Base-by-base conservation (phyloP, 1,284 basidiomycete species). In the Trichosporon asahii region DNA sequence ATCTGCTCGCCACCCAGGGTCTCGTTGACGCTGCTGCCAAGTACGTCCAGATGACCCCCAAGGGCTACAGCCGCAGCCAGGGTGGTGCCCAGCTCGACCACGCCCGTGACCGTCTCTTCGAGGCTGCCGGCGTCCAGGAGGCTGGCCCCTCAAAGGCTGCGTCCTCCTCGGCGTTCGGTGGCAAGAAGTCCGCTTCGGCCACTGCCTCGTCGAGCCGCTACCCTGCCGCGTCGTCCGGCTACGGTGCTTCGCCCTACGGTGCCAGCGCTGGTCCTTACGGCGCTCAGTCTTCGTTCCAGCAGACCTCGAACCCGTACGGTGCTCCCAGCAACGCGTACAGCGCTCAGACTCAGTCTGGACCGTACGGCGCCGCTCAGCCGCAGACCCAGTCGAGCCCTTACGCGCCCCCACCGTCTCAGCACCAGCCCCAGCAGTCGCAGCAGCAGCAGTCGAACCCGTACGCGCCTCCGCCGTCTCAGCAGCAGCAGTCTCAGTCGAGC, bases 1-100 rank as follows among this genome's bases (percentile, higher is more conserved):
- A 97, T 76, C 85, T 98, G 70, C 87, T 99, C 35, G 92, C 93
- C 9, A 88, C 91, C 0, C 96, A 99, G 79, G 95, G 95, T 60
- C 87, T 97, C 33, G 85, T 96, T 66, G 88, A 90, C 73, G 89
- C 95, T 69, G 96, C 95, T 0, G 88, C 91, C 46, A 86, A 87
- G 68, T 97, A 93, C 83, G 85, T 97, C 77, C 88, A 89, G 78
- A 86, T 93, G 76, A 94, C 91, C 0, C 96, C 97, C 1, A 78
- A 85, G 15, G 90, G 90, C 70, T 98, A 97, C 83, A 87, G 88
- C 57, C 90, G 90, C 15, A 85, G 85, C 2, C 85, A 85, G 7
- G 82, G 85, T 18, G 81, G 83, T 15, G 73, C 85, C 57, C 89
- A 90, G 76, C 86, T 90, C 74, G 86, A 86, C 25, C 88, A 87